Evolutionary conservation across 305 asterid genomes (phyloP), one percentile per base, ranked within the genome.

Genomic region (Fraxinus angustifolia): DNA sequence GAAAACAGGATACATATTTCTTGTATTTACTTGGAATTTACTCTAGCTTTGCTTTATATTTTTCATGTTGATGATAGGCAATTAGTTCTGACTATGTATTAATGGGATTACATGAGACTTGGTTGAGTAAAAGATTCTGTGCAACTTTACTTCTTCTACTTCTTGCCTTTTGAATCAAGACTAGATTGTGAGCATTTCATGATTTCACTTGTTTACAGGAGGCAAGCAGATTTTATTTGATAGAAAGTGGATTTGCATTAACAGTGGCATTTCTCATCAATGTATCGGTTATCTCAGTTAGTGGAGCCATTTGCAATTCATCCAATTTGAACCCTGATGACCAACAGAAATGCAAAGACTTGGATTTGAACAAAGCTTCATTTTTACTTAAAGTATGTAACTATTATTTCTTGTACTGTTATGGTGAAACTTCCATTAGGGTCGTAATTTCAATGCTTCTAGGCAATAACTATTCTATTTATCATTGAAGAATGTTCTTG

Each of bases 221-320:
- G 88, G 99, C 98, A 0, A 91, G 98, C 91, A 88, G 94, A 85
- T 96, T 88, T 87, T 96, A 94, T 80, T 70, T 94, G 88, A 84
- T 94, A 17, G 98, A 94, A 84, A 96, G 98, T 77, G 98, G 98
- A 34, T 87, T 92, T 68, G 99, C 99, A 68, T 85, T 96, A 56
- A 73, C 88, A 82, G 90, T 94, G 77, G 98, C 99, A 21, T 96
- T 96, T 90, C 88, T 91, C 80, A 96, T 96, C 83, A 96, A 96
- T 10, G 81, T 96, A 75, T 96, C 97, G 1, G 92, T 96, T 75
- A 94, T 96, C 83, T 93, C 99, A 60, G 98, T 96, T 30, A 94
- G 93, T 78, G 99, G 99, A 38, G 90, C 97, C 40, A 97, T 96
- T 84, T 96, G 99, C 88, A 86, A 90, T 87, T 92, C 97, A 74